Percentiles rank a stretch among this genome's conserved stretches.
These are phyloP conservation scores for Hygrophorus russula DNA, from an alignment of 768 basidiomycete genomes.

Conservation along the genomic window DNA sequence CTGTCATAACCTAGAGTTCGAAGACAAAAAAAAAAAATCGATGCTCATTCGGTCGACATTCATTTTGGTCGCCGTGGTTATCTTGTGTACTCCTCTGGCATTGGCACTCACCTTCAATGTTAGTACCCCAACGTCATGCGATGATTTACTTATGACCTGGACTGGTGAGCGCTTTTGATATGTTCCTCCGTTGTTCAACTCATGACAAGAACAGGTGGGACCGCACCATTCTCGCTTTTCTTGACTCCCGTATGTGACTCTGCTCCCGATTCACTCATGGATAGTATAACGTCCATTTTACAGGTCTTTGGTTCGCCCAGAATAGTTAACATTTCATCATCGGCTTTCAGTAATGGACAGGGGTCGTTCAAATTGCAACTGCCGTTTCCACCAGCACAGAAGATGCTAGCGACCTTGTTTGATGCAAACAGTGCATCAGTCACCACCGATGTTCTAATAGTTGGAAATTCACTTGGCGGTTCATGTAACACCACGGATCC, in stretches of 20 bases:
- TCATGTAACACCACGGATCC: conserved; percentile 41
- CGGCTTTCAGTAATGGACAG: conserved; percentile 40
- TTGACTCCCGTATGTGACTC: conserved; percentile 37
- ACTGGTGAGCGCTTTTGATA: conserved; percentile 29
- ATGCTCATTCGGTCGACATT: too few species aligned
- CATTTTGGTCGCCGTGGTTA: conserved; percentile 7
- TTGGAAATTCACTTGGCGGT: conserved; percentile 34
- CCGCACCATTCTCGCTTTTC: conserved; percentile 38
- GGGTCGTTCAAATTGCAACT: conserved; percentile 43
- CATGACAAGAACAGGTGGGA: conserved; percentile 35
- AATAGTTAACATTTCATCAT: conserved; percentile 42
- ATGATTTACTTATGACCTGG: conserved; percentile 50
- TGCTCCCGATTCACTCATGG: not conserved
- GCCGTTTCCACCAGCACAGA: conserved; percentile 24
- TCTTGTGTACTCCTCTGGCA: conserved; percentile 13
- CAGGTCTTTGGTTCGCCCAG: conserved; percentile 44
- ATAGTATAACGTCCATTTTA: conserved; percentile 1
- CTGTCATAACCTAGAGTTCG: too few species aligned
- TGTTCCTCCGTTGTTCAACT: conserved; percentile 2
- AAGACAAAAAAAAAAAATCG: too few species aligned
- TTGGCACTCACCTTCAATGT: conserved; percentile 36
- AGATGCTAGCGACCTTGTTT: conserved; percentile 54
- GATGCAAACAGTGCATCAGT: conserved; percentile 62
- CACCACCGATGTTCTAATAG: conserved; percentile 30
- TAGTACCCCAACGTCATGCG: conserved; percentile 45